Base-by-base conservation (phyloP, 139 green algal species). In the Nannochloris sp. region DNA sequence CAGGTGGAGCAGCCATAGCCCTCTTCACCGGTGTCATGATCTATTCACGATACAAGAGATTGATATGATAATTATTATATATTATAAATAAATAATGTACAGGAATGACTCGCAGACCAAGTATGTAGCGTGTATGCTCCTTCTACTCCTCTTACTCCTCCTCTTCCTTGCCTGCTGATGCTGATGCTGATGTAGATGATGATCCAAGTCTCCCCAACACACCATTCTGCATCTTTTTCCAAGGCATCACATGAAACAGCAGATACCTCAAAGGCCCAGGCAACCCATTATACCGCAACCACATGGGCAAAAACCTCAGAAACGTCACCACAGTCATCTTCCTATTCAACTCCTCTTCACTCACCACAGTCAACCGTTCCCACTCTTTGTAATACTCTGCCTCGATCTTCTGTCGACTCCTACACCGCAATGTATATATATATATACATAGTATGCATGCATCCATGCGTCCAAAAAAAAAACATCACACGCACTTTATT, bases 31-130 rank as follows among this genome's bases (percentile, higher is more conserved):
- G 40, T 24, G 25, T 73, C 19, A 69, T 78, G 51, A 19, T 40
- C 18, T 78, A 73, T 37, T 78, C 62, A 51, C 37, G 71, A 24
- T 70, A 48, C 34, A 67, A 67, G 59, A 25, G 71, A 15, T 66
- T 78, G 25, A 23, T 61, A 24, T 61, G 44, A 44, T 21, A 18
- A 37, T 50, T 50, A 9, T 53, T 53, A 25, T 53, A 25, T 51
- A 9, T 51, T 8, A 16, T 19, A 19, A 2, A 29, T 29, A 29
- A n/a, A n/a, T n/a, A n/a, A n/a, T n/a, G n/a, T 5, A 29, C 27
- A 29, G 27, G 0, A 29, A 29, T 29, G 27, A 29, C 27, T 29
- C 27, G 5, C 27, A 1, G 4, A 29, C 27, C 27, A 29, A 29
- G 4, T 29, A 29, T 2, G 0, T 29, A 2, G 27, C 27, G 4